A percentile compares a stretch with the other conserved stretches of the same genome.
Evolutionary conservation across 176 grass and related monocot genomes (phyloP).

Genomic region (Avena atlantica): DNA sequence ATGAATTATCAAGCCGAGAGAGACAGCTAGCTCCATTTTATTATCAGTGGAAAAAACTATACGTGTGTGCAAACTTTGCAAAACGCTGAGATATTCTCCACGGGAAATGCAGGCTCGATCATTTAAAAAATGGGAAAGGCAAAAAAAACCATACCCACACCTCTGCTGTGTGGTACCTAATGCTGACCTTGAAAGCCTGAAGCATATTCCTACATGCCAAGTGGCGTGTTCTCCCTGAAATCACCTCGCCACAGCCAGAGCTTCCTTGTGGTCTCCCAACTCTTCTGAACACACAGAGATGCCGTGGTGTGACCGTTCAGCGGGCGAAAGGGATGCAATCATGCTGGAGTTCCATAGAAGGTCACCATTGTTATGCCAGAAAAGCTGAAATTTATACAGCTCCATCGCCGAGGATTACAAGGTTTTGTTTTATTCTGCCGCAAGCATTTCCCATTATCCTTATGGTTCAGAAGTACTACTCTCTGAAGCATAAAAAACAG

Average conservation of each 20-base stretch:
- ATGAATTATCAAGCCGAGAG: background rate
- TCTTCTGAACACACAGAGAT: background rate
- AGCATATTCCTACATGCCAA: slow-evolving; percentile 38
- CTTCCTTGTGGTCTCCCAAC: background rate
- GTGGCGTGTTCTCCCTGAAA: slow-evolving; percentile 13
- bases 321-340: background rate
- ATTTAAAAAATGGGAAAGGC: background rate
- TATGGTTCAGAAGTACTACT: background rate
- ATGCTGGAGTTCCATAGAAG: background rate
- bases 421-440: background rate
- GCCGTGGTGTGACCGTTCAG: background rate
- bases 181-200: slow-evolving; percentile 5
- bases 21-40: background rate
- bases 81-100: background rate
- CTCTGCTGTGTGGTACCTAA: slow-evolving; percentile 4
- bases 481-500: background rate
- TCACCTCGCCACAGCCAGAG: slow-evolving; percentile 2
- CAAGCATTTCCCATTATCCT: background rate
- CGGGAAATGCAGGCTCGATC: background rate
- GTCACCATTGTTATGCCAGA: background rate
- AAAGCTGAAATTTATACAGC: background rate
- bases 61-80: background rate
- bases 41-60: background rate
- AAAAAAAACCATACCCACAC: background rate
- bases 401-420: background rate